These are phyloP conservation scores for Ceratobasidium sp. DNA, from an alignment of 1,284 basidiomycete species.

Conservation along the genomic window DNA sequence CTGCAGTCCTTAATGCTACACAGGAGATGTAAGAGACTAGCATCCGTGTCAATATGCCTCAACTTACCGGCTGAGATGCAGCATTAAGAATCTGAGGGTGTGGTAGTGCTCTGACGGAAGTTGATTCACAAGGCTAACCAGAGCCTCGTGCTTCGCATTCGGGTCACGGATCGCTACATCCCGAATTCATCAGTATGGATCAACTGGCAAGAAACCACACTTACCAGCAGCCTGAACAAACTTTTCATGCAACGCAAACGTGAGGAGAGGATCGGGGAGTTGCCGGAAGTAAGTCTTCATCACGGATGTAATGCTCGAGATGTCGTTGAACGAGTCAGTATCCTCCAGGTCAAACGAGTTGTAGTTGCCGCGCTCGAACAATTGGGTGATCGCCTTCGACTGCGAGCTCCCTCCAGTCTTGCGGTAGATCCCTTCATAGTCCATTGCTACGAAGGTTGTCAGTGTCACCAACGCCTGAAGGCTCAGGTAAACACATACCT, in stretches of 20 bases:
- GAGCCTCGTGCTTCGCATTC: constrained; percentile 69
- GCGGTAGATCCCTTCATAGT: constrained; percentile 96
- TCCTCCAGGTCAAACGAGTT: constrained; percentile 89
- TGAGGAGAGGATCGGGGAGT: constrained; percentile 91
- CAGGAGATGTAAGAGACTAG: neutral
- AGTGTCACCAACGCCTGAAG: neutral
- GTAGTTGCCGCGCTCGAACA: constrained; percentile 95
- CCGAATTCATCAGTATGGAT: constrained; percentile 22
- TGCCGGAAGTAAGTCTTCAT: constrained; percentile 97
- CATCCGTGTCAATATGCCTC: no score
- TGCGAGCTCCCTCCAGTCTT: constrained; percentile 96
- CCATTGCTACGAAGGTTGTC: constrained; percentile 70
- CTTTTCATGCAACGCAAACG: constrained; percentile 90
- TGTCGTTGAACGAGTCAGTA: constrained; percentile 93
- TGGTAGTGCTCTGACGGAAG: constrained; percentile 90
- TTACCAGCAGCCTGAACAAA: constrained; percentile 81
- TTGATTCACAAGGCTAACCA: constrained; percentile 79
- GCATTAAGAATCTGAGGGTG: constrained; percentile 85
- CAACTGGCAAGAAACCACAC: constrained; percentile 48
- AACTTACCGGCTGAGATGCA: constrained; percentile 84
- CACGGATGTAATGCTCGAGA: constrained; percentile 95
- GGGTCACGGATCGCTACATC: constrained; percentile 71
- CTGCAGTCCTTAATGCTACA: constrained; percentile 76
- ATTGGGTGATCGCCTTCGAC: constrained; percentile 91
- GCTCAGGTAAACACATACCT: constrained; percentile 66